These are phyloP conservation scores for Entelexis sorbosivorans DNA, from an alignment of 1,139 yeast species.

Conservation along the genomic window DNA sequence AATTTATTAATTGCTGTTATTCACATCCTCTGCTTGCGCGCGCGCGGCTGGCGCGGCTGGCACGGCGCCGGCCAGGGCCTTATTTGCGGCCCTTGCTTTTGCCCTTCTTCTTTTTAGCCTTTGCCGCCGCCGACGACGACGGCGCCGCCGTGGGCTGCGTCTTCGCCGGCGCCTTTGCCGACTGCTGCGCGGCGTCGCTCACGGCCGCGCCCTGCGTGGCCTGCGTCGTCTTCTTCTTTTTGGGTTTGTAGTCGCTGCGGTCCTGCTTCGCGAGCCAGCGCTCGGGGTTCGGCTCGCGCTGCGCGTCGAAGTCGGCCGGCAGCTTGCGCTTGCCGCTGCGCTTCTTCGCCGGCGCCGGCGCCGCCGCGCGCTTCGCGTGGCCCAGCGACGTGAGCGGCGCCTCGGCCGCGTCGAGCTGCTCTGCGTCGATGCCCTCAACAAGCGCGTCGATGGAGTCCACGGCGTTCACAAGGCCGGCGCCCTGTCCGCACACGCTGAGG, in stretches of 20 bases:
- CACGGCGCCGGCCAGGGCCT: not conserved
- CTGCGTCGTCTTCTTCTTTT: conserved; percentile 39
- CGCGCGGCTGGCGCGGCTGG: too few relatives aligned
- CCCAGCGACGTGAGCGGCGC: conserved; percentile 1
- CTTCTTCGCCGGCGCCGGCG: not conserved
- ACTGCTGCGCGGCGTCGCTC: conserved; percentile 38
- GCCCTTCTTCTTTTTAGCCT: conserved; percentile 38
- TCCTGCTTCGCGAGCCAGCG: conserved; percentile 88
- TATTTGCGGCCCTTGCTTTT: conserved; percentile 33
- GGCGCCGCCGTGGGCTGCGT: conserved; percentile 3
- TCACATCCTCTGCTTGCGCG: too few relatives aligned
- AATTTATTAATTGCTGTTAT: not conserved
- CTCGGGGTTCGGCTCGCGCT: conserved; percentile 46
- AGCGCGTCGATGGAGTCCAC: conserved; percentile 33
- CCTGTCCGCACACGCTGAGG: not conserved
- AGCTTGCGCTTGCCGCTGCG: conserved; percentile 30
- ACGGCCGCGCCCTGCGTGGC: conserved; percentile 45
- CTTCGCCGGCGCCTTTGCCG: conserved; percentile 17
- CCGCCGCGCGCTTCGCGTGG: not conserved
- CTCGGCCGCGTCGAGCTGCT: conserved; percentile 28
- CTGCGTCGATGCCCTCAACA: conserved; percentile 35
- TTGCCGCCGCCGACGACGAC: conserved; percentile 22
- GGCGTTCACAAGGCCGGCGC: not conserved
- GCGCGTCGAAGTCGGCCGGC: conserved; percentile 36
- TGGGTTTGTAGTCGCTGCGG: conserved; percentile 72